These are phyloP conservation scores for Venturia carpophila DNA, from an alignment of 2,329 filamentous ascomycete genomes.

Conservation along the genomic window DNA sequence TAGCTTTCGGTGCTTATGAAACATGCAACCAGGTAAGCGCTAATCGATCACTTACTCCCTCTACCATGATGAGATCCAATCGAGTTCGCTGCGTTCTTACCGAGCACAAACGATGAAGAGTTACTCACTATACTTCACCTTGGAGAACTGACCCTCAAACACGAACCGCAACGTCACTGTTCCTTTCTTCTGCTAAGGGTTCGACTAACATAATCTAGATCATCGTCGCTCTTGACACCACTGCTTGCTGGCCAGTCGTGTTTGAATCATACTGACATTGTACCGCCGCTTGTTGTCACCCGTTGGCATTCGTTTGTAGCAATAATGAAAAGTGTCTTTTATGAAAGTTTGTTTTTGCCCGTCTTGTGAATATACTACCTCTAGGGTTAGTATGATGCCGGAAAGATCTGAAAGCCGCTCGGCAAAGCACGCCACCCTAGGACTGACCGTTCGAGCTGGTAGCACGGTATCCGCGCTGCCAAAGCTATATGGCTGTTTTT, in stretches of 20 bases:
- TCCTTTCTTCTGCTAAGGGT: neutral
- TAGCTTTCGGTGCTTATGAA: neutral
- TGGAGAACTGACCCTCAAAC: conserved; percentile 51
- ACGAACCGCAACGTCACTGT: conserved; percentile 17
- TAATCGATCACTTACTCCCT: conserved; percentile 19
- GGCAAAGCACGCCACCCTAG: neutral
- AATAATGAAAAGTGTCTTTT: neutral
- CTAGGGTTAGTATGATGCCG: neutral
- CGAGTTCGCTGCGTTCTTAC: conserved; percentile 59
- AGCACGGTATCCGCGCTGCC: too few species aligned
- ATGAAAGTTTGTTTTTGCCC: too few species aligned
- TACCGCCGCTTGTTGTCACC: neutral
- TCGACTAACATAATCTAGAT: neutral
- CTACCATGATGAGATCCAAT: conserved; percentile 49
- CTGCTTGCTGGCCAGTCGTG: neutral
- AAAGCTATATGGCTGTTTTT: too few species aligned
- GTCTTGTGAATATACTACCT: too few species aligned
- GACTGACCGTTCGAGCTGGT: too few species aligned
- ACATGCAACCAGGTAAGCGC: conserved; percentile 12
- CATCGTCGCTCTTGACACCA: neutral
- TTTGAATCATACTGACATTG: neutral
- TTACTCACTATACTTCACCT: conserved; percentile 47
- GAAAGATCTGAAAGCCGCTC: neutral
- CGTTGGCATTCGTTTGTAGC: neutral
- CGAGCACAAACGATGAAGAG: conserved; percentile 51